A percentile compares a stretch with the other conserved stretches of the same genome.
phyloP scores from a whole-genome alignment of 345 rosid genomes.

The Iberis pinnata region DNA sequence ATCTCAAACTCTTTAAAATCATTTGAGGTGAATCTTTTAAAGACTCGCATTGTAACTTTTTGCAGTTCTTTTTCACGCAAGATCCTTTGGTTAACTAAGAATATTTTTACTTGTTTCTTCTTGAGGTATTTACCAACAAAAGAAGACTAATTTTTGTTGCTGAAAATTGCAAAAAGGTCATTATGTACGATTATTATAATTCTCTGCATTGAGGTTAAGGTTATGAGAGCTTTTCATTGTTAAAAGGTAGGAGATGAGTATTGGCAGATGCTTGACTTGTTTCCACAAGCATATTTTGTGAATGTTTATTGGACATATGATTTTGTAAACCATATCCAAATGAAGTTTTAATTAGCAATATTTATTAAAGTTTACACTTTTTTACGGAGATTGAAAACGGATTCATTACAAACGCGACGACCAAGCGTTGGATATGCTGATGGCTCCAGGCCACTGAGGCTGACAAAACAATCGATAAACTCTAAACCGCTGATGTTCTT shows the following conservation, averaged over 20 bases:
- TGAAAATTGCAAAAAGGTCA: no score
- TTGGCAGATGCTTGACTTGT: no score
- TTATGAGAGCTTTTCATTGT: neutral
- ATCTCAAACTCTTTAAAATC: neutral
- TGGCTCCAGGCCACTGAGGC: no score
- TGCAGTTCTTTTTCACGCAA: conserved; percentile 72
- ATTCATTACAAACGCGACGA: no score
- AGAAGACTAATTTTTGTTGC: neutral
- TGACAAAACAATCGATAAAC: no score
- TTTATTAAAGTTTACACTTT: neutral
- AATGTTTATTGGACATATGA: neutral
- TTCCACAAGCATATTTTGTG: neutral
- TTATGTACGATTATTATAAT: no score
- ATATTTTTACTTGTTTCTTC: conserved; percentile 13
- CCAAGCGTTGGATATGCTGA: no score
- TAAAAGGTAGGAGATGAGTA: no score
- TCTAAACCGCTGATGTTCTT: no score
- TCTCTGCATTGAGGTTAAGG: no score
- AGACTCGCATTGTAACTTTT: no score
- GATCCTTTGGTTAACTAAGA: conserved; percentile 47
- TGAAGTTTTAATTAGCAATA: neutral
- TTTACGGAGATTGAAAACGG: no score
- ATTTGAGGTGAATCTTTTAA: neutral
- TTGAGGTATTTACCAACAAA: conserved; percentile 12
- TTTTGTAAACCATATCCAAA: conserved; percentile 4